Evolutionary conservation across 1,284 basidiomycete species (phyloP), one percentile per base, ranked within the genome.

Genomic region (Melanopsichium pennsylvanicum): DNA sequence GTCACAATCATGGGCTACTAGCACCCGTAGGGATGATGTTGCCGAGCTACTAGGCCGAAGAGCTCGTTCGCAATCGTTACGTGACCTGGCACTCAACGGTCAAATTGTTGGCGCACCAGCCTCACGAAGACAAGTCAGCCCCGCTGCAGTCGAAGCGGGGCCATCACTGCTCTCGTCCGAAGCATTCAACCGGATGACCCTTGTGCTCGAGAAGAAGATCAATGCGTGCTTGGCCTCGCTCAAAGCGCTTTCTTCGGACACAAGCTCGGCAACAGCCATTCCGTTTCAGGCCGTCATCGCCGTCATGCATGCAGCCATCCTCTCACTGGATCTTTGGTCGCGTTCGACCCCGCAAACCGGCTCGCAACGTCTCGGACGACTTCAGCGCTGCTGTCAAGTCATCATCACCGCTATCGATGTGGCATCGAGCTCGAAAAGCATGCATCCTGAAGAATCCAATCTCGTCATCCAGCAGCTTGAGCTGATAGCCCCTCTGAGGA

Each of bases 161-260:
- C 39, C 49, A 18, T 19, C 36, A 12, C 35, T 63, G 36, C 35
- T 48, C 3, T 63, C 49, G 5, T 18, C 12, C 4, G 48, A 57
- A 18, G 43, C 44, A 15, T 48, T 52, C 35, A 32, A 48, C 5
- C 37, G 60, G 6, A 44, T 63, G 32, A 36, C 39, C 0, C 15
- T 48, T 23, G 22, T 56, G 10, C 48, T 63, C n/a, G 60, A 63
- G 1, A 63, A 42, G 21, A 63, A 48, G 23, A 26, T 57, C n/a
- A 27, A 37, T 13, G 43, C 39, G 10, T 63, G 60, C 29, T 36
- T 52, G 9, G 31, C 35, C 6, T 32, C 26, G 13, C 39, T 63
- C 15, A 13, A 40, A 10, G 45, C 42, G 4, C 11, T 19, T 10
- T 13, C 15, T 8, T 18, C 21, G 15, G 44, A 48, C 5, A 10